phyloP scores from a whole-genome alignment of 2,329 filamentous ascomycete genomes.

The Aspergillus aculeatinus region DNA sequence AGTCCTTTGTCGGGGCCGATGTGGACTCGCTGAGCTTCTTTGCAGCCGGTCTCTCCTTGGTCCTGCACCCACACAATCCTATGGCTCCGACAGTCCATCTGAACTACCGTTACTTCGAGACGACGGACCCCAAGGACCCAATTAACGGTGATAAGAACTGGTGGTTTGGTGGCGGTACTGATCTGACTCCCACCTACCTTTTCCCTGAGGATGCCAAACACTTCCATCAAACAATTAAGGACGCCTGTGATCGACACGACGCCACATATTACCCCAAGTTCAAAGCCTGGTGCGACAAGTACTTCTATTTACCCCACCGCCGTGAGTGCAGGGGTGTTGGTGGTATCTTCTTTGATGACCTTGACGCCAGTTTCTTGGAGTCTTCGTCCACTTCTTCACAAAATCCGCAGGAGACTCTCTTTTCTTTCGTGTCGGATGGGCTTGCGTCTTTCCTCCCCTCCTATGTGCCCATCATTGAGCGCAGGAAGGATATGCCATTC shows the following conservation, averaged over 20 bases:
- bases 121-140: conserved; percentile 76
- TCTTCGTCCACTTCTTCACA: conserved; percentile 54
- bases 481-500: conserved; percentile 87
- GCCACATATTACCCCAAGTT: conserved; percentile 88
- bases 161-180: conserved; percentile 97
- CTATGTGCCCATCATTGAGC: conserved; percentile 85
- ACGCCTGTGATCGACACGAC: conserved; percentile 90
- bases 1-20: conserved; percentile 73
- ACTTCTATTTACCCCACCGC: conserved; percentile 92
- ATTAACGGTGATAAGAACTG: conserved; percentile 67
- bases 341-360: conserved; percentile 98
- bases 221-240: conserved; percentile 92
- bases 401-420: conserved; percentile 83
- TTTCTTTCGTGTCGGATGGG: conserved; percentile 83
- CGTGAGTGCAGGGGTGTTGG: conserved; percentile 83
- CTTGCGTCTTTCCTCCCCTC: conserved; percentile 84
- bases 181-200: conserved; percentile 88
- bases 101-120: conserved; percentile 99
- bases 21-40: conserved; percentile 91
- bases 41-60: conserved; percentile 86
- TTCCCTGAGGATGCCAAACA: conserved; percentile 97
- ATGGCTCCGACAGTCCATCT: conserved; percentile 97
- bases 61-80: conserved; percentile 89
- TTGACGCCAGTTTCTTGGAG: conserved; percentile 62
- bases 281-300: conserved; percentile 98